Base-by-base conservation (phyloP, 441 rosid species). In the Eutrema salsugineum region DNA sequence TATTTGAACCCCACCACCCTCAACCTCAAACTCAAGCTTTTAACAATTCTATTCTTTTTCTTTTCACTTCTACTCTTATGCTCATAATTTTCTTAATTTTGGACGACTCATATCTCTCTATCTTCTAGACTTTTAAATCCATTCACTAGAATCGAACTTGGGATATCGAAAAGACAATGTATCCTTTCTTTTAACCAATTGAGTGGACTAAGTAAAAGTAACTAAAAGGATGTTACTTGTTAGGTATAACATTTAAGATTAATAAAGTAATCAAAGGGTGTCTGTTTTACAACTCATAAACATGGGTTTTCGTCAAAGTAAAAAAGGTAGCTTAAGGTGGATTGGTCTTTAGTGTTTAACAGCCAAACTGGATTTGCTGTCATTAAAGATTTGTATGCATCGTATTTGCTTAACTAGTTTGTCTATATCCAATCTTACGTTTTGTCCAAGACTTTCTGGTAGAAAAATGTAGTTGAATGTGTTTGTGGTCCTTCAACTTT, bases 301-400 rank as follows among this genome's bases (percentile, higher is more conserved):
- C 39, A 24, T 20, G 20, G 33, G 66, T 24, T 67, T 67, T 56
- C 71, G 76, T 76, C 71, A 76, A 76, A 76, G 79, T 70, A 9
- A 22, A 40, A 76, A 63, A 63, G 16, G 48, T 57, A 33, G 67
- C 24, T 70, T 1, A 49, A 57, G 53, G 71, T 76, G 79, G 79
- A 70, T 64, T 76, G 76, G 76, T 76, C 76, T 70, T 42, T n/a
- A 64, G 79, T 76, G 79, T 57, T 70, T 40, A 27, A 76, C 68
- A 70, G 62, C 79, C 71, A 64, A 76, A 76, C 62, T 50, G 22
- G 71, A 56, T 63, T 69, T 76, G 74, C 28, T 75, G 69, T 68
- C 78, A 61, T 24, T 49, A 74, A 24, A 32, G 11, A 59, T 48
- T 40, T 44, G 16, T 53, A 47, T 32, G 35, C 27, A 48, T 16